These are phyloP conservation scores for Symmetrospora coprosmae DNA, from an alignment of 768 basidiomycete species.

Conservation along the genomic window DNA sequence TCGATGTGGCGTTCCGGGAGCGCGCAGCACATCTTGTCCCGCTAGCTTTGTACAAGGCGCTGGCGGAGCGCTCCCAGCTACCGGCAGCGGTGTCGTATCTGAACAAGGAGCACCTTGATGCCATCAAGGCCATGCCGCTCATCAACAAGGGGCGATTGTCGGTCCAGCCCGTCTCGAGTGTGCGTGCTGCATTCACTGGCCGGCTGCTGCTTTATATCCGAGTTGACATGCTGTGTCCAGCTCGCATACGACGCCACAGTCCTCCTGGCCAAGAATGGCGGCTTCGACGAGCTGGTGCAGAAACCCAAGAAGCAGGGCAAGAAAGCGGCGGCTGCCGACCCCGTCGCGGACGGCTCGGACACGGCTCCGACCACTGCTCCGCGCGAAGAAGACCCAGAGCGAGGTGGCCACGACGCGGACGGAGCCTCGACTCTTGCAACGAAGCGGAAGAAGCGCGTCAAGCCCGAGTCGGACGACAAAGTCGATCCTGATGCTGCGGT, in stretches of 20 bases:
- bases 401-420: too few species aligned
- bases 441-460: too few species aligned
- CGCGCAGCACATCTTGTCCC: slow-evolving; percentile 62
- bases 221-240: slow-evolving; percentile 34
- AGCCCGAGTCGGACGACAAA: too few species aligned
- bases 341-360: neutral
- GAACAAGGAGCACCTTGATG: slow-evolving; percentile 15
- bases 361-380: too few species aligned
- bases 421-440: too few species aligned
- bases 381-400: too few species aligned
- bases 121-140: slow-evolving; percentile 55
- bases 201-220: neutral
- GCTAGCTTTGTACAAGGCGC: slow-evolving; percentile 54
- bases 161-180: slow-evolving; percentile 55
- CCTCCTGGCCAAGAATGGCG: slow-evolving; percentile 51
- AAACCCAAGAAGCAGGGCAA: neutral
- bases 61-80: slow-evolving; percentile 27
- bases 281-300: slow-evolving; percentile 50
- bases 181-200: neutral
- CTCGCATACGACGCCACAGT: slow-evolving; percentile 54
- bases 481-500: too few species aligned
- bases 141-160: slow-evolving; percentile 69
- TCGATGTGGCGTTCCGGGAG: slow-evolving; percentile 44
- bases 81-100: slow-evolving; percentile 12
- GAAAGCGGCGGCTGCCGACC: neutral